phyloP scores from a whole-genome alignment of 805 yeast genomes.

The Zygotorulaspora florentina region DNA sequence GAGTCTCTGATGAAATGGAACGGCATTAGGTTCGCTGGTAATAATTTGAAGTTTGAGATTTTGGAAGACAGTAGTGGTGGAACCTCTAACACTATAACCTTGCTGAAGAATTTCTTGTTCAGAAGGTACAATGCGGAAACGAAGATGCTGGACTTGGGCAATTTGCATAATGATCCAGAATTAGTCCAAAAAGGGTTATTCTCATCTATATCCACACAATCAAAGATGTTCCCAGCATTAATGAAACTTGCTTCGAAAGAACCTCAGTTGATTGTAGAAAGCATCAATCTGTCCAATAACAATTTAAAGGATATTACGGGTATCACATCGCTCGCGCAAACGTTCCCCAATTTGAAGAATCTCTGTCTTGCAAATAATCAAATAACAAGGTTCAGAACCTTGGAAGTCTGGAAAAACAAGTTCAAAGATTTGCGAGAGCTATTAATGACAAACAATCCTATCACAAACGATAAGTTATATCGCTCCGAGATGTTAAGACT shows the following conservation, averaged over 20 bases:
- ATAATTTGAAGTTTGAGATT: slow-evolving; percentile 51
- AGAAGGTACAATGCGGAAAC: slow-evolving; percentile 62
- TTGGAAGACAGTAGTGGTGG: slow-evolving; percentile 17
- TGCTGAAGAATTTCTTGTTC: slow-evolving; percentile 56
- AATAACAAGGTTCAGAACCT: slow-evolving; percentile 50
- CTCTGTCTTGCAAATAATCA: slow-evolving; percentile 76
- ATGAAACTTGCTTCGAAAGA: slow-evolving; percentile 72
- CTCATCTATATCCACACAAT: slow-evolving; percentile 52
- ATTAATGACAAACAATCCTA: slow-evolving; percentile 73
- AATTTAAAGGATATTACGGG: slow-evolving; percentile 55
- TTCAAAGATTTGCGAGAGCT: slow-evolving; percentile 70
- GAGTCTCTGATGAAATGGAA: slow-evolving; percentile 53
- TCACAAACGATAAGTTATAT: slow-evolving; percentile 45
- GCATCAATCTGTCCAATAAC: slow-evolving; percentile 67
- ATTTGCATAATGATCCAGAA: slow-evolving; percentile 59
- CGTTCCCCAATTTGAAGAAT: slow-evolving; percentile 74
- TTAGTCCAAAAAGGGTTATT: slow-evolving; percentile 62
- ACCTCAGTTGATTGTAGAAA: slow-evolving; percentile 46
- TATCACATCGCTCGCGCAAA: slow-evolving; percentile 60
- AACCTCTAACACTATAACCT: slow-evolving; percentile 50
- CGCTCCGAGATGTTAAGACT: slow-evolving; percentile 58
- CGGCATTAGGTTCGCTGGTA: slow-evolving; percentile 83
- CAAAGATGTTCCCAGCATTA: slow-evolving; percentile 86
- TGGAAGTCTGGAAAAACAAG: slow-evolving; percentile 77
- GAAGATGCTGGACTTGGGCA: slow-evolving; percentile 65